Evolutionary conservation across 2,329 filamentous ascomycete species (phyloP).

Genomic region (Xylaria sp.): DNA sequence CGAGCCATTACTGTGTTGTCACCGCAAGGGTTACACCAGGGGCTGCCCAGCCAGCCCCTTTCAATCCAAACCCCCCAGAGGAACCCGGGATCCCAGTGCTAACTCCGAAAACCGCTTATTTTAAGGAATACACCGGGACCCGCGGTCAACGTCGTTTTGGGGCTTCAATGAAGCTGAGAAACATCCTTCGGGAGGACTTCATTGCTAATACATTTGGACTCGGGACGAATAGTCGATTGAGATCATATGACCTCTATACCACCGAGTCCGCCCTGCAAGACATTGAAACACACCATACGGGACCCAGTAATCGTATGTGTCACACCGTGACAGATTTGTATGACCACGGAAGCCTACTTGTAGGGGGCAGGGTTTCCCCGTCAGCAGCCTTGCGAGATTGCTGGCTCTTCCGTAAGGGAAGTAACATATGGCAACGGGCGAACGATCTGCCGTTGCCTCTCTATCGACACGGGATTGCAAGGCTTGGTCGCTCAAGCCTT

Average conservation of each 20-base stretch:
- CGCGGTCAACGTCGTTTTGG: constrained; percentile 63
- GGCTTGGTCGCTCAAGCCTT: constrained; percentile 50
- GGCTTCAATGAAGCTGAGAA: constrained; percentile 49
- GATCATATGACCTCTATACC: constrained; percentile 55
- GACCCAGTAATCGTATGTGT: constrained; percentile 64
- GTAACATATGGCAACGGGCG: constrained; percentile 62
- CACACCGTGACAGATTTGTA: constrained; percentile 73
- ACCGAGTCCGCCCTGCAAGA: constrained; percentile 30
- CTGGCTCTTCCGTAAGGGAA: constrained; percentile 67
- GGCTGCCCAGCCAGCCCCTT: neutral
- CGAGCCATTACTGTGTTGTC: constrained; percentile 81
- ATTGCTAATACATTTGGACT: constrained; percentile 50
- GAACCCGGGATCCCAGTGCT: constrained; percentile 6
- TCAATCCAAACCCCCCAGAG: neutral
- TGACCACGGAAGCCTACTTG: constrained; percentile 62
- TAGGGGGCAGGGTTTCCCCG: constrained; percentile 80
- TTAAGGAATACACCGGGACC: constrained; percentile 42
- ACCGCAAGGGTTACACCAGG: constrained; percentile 54
- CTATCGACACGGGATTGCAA: constrained; percentile 72
- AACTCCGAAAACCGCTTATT: constrained; percentile 29
- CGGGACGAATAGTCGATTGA: constrained; percentile 48
- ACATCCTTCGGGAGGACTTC: constrained; percentile 45
- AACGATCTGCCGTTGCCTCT: constrained; percentile 69
- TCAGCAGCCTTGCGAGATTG: constrained; percentile 69
- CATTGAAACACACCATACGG: constrained; percentile 32